Evolutionary conservation across 2,329 filamentous ascomycete species (phyloP).

Genomic region (Fusarium falciforme): DNA sequence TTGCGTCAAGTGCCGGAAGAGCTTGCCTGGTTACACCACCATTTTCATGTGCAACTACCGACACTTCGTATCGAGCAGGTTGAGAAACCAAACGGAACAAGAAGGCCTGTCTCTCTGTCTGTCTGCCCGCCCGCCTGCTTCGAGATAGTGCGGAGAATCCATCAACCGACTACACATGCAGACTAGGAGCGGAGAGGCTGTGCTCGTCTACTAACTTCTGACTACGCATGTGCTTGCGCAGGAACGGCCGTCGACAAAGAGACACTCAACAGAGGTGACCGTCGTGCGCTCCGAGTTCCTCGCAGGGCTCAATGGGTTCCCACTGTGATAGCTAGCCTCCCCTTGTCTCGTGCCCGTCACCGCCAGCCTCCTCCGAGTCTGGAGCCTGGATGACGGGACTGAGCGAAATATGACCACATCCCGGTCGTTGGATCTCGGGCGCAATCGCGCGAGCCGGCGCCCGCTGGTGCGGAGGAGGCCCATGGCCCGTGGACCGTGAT

Average conservation of each 20-base stretch:
- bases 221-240: constrained; percentile 37
- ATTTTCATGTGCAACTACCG: constrained; percentile 37
- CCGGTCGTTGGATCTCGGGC: constrained; percentile 37
- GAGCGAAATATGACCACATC: constrained; percentile 42
- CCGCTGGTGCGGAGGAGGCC: constrained; percentile 39
- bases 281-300: constrained; percentile 2
- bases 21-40: constrained; percentile 22
- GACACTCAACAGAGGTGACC: constrained; percentile 4
- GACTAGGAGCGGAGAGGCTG: constrained; percentile 31
- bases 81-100: constrained; percentile 33
- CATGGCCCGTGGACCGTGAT: constrained; percentile 31
- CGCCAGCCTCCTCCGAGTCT: constrained; percentile 36
- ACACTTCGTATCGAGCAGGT: constrained; percentile 38
- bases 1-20: constrained; percentile 32
- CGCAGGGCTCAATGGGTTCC: constrained; percentile 9
- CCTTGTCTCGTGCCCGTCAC: constrained; percentile 32
- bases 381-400: constrained; percentile 21
- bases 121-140: neutral
- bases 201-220: constrained; percentile 32
- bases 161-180: constrained; percentile 23
- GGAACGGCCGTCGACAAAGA: constrained; percentile 28
- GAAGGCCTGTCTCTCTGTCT: neutral
- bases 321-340: constrained; percentile 10
- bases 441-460: constrained; percentile 39
- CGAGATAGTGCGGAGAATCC: constrained; percentile 22